Conservation (phyloP, 2,329 filamentous ascomycete species). For the Daldinia sp. region DNA sequence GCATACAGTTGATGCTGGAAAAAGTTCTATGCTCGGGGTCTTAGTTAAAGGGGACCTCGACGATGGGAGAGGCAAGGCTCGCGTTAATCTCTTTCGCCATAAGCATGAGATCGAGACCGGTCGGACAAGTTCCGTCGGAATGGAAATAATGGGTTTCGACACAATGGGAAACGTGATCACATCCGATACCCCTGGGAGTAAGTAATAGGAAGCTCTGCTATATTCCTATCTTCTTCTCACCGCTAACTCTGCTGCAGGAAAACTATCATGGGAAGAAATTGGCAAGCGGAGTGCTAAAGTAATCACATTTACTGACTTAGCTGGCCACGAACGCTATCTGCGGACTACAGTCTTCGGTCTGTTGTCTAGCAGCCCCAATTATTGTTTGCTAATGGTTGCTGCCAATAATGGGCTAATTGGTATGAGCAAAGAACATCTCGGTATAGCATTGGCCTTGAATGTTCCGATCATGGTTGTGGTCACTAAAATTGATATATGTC, state of each 20-base stretch:
- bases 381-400: constrained; percentile 97
- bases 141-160: constrained; percentile 99
- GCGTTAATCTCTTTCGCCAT: constrained; percentile 95
- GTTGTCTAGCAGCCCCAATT: constrained; percentile 94
- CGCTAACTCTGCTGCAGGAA: constrained; percentile 55
- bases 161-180: constrained; percentile 84
- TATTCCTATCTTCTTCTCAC: neutral
- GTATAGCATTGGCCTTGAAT: constrained; percentile 92
- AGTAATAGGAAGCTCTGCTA: constrained; percentile 50
- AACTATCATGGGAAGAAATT: constrained; percentile 96
- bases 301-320: constrained; percentile 94
- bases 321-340: constrained; percentile 94
- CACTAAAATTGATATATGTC: constrained; percentile 98
- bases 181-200: constrained; percentile 84
- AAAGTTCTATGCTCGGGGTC: constrained; percentile 95
- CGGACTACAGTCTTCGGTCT: constrained; percentile 97
- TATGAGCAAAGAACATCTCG: constrained; percentile 98
- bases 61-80: constrained; percentile 91
- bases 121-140: constrained; percentile 93
- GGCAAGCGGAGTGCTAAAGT: constrained; percentile 95
- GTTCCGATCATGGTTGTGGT: constrained; percentile 98
- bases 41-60: constrained; percentile 95
- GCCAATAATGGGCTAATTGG: constrained; percentile 97
- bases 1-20: constrained; percentile 86
- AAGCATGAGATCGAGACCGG: constrained; percentile 98